Percentiles rank a stretch among this genome's conserved stretches.
phyloP scores from a whole-genome alignment of 495 filamentous ascomycete genomes.

The Penicillium roqueforti region DNA sequence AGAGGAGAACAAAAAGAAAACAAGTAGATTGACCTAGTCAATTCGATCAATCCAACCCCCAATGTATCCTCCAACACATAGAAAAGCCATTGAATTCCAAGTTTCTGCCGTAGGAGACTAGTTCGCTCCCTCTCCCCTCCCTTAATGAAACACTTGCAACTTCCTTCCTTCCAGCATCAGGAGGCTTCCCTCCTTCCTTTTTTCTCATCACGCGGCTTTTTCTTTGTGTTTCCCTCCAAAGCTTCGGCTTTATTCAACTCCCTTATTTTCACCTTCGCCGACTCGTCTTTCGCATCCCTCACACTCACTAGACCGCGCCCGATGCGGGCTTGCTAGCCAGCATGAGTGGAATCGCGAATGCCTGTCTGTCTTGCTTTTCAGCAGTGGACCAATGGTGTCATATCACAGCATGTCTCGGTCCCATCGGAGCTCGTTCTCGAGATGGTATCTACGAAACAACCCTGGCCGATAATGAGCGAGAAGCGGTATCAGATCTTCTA shows the following conservation, averaged over 20 bases:
- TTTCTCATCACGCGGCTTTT: constrained; percentile 3
- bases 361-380: constrained; percentile 44
- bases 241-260: background rate
- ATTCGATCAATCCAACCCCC: background rate
- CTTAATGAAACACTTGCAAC: background rate
- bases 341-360: constrained; percentile 43
- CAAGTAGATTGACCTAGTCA: background rate
- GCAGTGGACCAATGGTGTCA: constrained; percentile 46
- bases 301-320: constrained; percentile 15
- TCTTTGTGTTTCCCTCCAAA: background rate
- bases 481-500: constrained; percentile 93
- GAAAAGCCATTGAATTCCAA: background rate
- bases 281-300: background rate
- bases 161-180: constrained; percentile 5
- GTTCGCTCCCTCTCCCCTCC: background rate
- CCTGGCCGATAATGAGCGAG: constrained; percentile 91
- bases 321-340: constrained; percentile 32
- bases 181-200: constrained; percentile 3
- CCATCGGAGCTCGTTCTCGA: constrained; percentile 69
- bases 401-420: constrained; percentile 44
- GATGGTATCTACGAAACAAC: constrained; percentile 95
- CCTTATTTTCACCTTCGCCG: background rate
- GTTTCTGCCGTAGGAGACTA: constrained; percentile 10
- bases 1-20: background rate
- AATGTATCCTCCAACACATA: background rate